Evolutionary conservation across 2,329 filamentous ascomycete genomes (phyloP), one percentile per base, ranked within the genome.

Genomic region (Pseudocercospora fijiensis): DNA sequence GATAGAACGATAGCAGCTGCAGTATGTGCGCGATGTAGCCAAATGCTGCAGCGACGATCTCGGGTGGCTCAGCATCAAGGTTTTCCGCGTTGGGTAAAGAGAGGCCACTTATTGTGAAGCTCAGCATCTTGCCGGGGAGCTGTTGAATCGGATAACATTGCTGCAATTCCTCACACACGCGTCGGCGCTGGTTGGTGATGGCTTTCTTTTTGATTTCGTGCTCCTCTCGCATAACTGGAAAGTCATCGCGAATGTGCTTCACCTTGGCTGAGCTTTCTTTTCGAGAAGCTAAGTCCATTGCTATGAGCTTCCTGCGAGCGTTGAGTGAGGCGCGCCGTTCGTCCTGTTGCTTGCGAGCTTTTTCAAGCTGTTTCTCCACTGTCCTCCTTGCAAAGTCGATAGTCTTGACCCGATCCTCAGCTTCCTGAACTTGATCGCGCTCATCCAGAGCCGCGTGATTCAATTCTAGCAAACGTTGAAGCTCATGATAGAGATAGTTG

Each of bases 161-260:
- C 11, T 87, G 81, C 0, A 99, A 81, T 68, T 96, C 92, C 69
- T 95, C 88, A 75, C 92, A 93, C 61, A 98, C 91, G 37, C 95
- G 89, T 13, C 93, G 87, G 22, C 93, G 86, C 76, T 98, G 95
- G n/a, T 90, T 91, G 63, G 84, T 86, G n/a, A 92, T 89, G 20
- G 87, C 85, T 57, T 89, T 86, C 47, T 82, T 82, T 0, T 85
- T 87, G 20, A 65, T 63, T 55, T 83, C 57, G 57, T 71, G 65
- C 45, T 73, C 70, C 4, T 69, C 66, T 20, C 67, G 65, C 13
- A 70, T 51, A 13, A 58, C 60, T 0, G 69, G 80, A 0, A 90
- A 77, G 1, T 88, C 79, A 4, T 80, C 77, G 37, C 82, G 81
- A 11, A 86, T 87, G 0, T 84, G 78, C 0, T 79, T 74, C 30